Conservation (phyloP, 2,329 filamentous ascomycete genomes). For the Lizonia empirigonia region DNA sequence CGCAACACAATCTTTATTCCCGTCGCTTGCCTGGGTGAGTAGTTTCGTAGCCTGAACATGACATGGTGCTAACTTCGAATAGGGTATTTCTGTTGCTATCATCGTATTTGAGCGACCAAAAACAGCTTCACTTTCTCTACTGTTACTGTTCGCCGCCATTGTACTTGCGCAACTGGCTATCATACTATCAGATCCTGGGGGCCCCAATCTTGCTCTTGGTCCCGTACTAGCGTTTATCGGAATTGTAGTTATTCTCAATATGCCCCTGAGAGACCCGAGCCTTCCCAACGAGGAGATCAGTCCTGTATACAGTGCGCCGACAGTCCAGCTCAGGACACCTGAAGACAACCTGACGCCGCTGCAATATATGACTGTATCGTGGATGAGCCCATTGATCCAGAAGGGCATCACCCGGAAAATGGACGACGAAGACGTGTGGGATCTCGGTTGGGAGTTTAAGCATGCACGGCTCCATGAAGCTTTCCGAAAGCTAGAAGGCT, state of each 20-base stretch:
- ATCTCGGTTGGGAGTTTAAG: conserved; percentile 79
- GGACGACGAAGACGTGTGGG: conserved; percentile 81
- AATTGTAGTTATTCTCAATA: conserved; percentile 63
- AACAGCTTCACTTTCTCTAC: conserved; percentile 48
- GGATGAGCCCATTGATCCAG: conserved; percentile 76
- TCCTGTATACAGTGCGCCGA: conserved; percentile 61
- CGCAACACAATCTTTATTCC: conserved; percentile 30
- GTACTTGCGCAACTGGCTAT: conserved; percentile 39
- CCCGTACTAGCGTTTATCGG: conserved; percentile 54
- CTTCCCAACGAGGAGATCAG: conserved; percentile 64
- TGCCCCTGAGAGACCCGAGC: conserved; percentile 70
- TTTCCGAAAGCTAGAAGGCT: conserved; percentile 75
- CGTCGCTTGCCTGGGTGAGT: conserved; percentile 44
- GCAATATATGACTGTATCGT: conserved; percentile 84
- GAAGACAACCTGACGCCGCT: conserved; percentile 81
- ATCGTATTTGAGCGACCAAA: conserved; percentile 50
- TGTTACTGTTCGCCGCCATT: conserved; percentile 46
- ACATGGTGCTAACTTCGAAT: conserved; percentile 18
- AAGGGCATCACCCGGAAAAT: conserved; percentile 69
- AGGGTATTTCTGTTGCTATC: conserved; percentile 47
- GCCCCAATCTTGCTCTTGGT: conserved; percentile 38
- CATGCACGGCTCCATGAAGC: conserved; percentile 74
- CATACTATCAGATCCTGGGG: conserved; percentile 36
- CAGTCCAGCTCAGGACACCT: conserved; percentile 67
- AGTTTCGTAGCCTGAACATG: neutral